phyloP scores from a whole-genome alignment of 306 rosid species.

The Begonia loranthoides region DNA sequence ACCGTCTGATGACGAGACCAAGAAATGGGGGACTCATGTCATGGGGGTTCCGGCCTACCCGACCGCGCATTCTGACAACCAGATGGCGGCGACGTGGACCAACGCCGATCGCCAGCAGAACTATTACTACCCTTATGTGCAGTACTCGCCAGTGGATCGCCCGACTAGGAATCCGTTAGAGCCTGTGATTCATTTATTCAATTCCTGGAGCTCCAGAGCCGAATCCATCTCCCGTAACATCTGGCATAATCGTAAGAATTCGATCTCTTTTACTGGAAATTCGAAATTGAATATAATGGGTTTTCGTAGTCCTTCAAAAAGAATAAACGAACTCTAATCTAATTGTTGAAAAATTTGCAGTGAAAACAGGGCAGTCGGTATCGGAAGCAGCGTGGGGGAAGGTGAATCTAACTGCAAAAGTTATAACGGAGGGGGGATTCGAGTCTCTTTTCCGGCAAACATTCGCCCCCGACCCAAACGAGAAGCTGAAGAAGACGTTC shows the following conservation, averaged over 20 bases:
- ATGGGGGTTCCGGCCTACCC: slow-evolving; percentile 37
- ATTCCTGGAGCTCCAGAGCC: slow-evolving; percentile 31
- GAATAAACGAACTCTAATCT: too few relatives aligned
- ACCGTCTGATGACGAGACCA: slow-evolving; percentile 18
- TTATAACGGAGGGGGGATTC: slow-evolving; percentile 34
- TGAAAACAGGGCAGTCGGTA: slow-evolving; percentile 26
- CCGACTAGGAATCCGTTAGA: slow-evolving; percentile 28
- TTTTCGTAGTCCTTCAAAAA: too few relatives aligned
- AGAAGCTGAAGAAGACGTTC: slow-evolving; percentile 30
- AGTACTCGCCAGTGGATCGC: slow-evolving; percentile 18
- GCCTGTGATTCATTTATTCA: slow-evolving; percentile 23
- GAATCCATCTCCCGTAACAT: slow-evolving; percentile 33
- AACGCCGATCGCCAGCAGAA: slow-evolving; percentile 9
- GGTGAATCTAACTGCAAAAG: slow-evolving; percentile 34
- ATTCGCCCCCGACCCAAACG: slow-evolving; percentile 22
- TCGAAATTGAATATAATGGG: too few relatives aligned
- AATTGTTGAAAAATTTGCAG: slow-evolving; percentile 9
- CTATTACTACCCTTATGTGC: slow-evolving; percentile 31
- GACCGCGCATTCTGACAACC: slow-evolving; percentile 26
- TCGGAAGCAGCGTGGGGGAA: slow-evolving; percentile 36
- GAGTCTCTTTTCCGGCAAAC: slow-evolving; percentile 34
- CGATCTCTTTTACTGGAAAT: too few relatives aligned
- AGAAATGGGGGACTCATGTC: slow-evolving; percentile 40
- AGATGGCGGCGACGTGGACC: slow-evolving; percentile 27
- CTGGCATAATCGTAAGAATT: slow-evolving; percentile 35